Evolutionary conservation across 176 grass and related monocot genomes (phyloP).

Genomic region (Bolboschoenus planiculmis): DNA sequence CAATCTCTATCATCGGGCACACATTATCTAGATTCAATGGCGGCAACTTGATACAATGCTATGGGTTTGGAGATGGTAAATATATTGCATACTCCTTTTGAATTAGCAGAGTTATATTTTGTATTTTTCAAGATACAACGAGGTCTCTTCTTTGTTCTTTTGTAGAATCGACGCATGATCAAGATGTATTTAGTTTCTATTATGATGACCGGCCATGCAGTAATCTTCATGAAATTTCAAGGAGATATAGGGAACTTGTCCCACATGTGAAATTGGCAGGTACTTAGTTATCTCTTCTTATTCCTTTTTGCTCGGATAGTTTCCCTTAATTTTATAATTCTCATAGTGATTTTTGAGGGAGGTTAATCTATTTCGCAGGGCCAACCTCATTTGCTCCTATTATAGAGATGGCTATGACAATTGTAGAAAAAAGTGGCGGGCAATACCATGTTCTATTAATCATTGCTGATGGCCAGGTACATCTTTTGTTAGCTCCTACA

Average conservation of each 20-base stretch:
- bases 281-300: conserved; percentile 24
- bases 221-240: conserved; percentile 54
- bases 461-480: conserved; percentile 81
- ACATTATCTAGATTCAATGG: conserved; percentile 71
- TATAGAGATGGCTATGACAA: conserved; percentile 86
- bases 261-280: conserved; percentile 66
- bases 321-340: neutral
- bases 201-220: conserved; percentile 52
- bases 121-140: neutral
- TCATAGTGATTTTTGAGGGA: neutral
- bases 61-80: conserved; percentile 88
- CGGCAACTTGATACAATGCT: conserved; percentile 86
- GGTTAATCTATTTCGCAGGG: conserved; percentile 26
- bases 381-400: conserved; percentile 81
- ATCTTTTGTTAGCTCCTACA: neutral
- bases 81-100: neutral
- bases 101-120: neutral
- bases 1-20: conserved; percentile 71
- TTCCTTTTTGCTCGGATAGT: neutral
- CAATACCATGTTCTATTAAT: conserved; percentile 93
- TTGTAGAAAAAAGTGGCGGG: conserved; percentile 68
- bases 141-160: neutral
- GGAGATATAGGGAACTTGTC: conserved; percentile 60
- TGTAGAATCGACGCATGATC: conserved; percentile 72
- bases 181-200: conserved; percentile 73